Base-by-base conservation (phyloP, 129 eudicot species). In the Solidago caesia region DNA sequence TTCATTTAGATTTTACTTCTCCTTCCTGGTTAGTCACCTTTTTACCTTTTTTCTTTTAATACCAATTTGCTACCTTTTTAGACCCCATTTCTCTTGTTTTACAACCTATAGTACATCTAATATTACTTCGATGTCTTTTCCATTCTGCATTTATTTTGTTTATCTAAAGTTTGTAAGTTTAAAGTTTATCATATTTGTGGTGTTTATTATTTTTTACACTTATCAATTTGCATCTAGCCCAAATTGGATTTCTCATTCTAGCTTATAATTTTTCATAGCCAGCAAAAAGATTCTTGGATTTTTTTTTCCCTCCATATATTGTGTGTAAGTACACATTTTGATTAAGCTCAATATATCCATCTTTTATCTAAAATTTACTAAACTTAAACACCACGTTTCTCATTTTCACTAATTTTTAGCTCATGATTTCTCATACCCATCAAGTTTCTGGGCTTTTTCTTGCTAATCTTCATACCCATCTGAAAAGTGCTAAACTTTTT, bases 11-110 rank as follows among this genome's bases (percentile, higher is more conserved):
- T 69, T 77, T 52, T 10, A 71, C 74, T 44, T 46, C 58, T 66
- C 26, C 43, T 57, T 56, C 16, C 64, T 44, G 83, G 83, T 79
- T 65, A 0, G 69, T 79, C 68, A 71, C 72, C 25, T 63, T 65
- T 78, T 78, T 53, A 16, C 21, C 75, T 16, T 25, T 25, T 60
- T 25, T 6, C 26, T 12, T 12, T 26, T 46, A 10, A 64, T 68
- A 21, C 13, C 68, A 53, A 4, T 16, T 53, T 53, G 59, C 59
- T 12, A 29, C 45, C 13, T 39, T 63, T 55, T 13, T 63, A 29
- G 0, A 39, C 10, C 68, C 44, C 44, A 63, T 39, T 63, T 29
- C 47, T 29, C 12, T 51, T 8, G 52, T 64, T 51, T 73, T 12
- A 15, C 45, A 44, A 45, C 69, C 68, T 74, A 33, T 33, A 62